Base-by-base conservation (phyloP, 148 eudicot species). In the Agrostemma githago region DNA sequence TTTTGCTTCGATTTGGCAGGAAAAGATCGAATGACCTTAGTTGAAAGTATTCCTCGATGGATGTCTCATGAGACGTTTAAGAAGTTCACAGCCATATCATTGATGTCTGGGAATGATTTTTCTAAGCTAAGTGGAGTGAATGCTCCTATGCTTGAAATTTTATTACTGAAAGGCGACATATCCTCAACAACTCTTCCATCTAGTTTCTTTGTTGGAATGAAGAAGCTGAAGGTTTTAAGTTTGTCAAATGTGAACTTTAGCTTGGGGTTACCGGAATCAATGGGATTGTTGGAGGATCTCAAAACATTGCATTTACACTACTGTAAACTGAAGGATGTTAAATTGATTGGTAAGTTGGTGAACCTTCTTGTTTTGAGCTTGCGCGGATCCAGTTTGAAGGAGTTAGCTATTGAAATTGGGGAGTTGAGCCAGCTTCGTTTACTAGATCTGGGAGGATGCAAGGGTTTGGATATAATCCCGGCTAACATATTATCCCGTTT, bases 41-140 rank as follows among this genome's bases (percentile, higher is more conserved):
- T 73, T 8, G 76, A 73, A 43, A 67, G 42, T n/a, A 46, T 63
- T 20, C 70, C 62, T 9, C 44, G 61, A 48, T 64, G 77, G 77
- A 16, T n/a, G n/a, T 3, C 2, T 6, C 5, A 5, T 9, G 62
- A 74, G 48, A 74, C 62, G 1, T 63, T 42, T 44, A 8, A 74
- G 38, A 48, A 46, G n/a, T 48, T 34, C 37, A 48, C 26, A 46
- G 70, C 77, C n/a, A 48, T 74, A 44, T 63, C 77, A 26, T 38
- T 74, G 10, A 74, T 74, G 77, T 9, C 62, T 4, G 46, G 61
- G 9, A 12, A 26, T 34, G 70, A 74, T 74, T 40, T 43, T 62
- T 43, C 76, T 12, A 59, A 8, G 3, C 21, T 73, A 2, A 3
- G 8, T 62, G 68, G 41, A 26, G 39, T 73, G 20, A 62, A 26